Evolutionary conservation across 441 rosid genomes (phyloP), one percentile per base, ranked within the genome.

Genomic region (Mallotus japonicus): DNA sequence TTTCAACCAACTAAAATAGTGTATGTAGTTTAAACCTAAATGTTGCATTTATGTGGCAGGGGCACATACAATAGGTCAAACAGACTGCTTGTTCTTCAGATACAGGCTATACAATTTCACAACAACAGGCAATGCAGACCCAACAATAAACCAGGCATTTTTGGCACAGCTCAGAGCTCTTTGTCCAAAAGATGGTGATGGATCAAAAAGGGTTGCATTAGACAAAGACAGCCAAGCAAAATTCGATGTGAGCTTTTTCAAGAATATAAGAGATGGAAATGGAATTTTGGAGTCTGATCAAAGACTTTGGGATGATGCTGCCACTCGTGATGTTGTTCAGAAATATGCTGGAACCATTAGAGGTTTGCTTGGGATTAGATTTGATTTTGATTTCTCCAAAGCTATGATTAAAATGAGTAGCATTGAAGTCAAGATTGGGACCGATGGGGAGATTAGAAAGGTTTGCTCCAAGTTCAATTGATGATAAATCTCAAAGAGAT

Each of bases 101-200:
- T 90, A 92, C 82, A 84, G 93, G 15, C 73, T 92, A 40, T 92
- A 92, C 89, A 92, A 90, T 84, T 92, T 86, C 85, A 90, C 93
- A 5, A 64, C 75, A 62, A 87, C 89, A 5, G 92, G 93, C 8
- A 81, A 82, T 71, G 73, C 95, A 46, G 95, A 92, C 62, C 93
- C 95, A 50, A 82, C 90, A 37, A 89, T 91, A 32, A 87, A 71
- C 64, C 87, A 79, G 49, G 72, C 84, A 16, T 87, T 82, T 78
- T 71, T 92, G 8, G 28, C 83, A 34, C 83, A 86, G 40, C 92
- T 90, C 24, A 84, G 74, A 67, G 44, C 82, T 3, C 81, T 85
- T 5, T 92, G 97, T 71, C 95, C 95, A 13, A 73, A 78, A 42
- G 75, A 81, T 11, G 93, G 93, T 1, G 91, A 92, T 62, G 84